Conservation (phyloP, 1,139 yeast species). For the Debaryomyces robertsiae region DNA sequence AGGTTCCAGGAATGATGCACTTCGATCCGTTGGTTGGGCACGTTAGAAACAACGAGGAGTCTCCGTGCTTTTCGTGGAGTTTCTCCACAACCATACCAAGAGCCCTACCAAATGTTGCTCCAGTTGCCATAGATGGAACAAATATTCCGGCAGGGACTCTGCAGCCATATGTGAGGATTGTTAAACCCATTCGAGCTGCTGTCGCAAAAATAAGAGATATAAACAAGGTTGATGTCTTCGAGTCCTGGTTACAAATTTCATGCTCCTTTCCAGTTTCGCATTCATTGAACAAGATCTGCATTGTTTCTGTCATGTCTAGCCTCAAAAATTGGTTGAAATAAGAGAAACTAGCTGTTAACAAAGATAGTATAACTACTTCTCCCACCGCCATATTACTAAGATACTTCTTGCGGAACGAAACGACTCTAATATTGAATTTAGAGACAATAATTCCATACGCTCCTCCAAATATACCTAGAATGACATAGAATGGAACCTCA, state of each 20-base stretch:
- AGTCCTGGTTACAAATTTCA: slow-evolving; percentile 52
- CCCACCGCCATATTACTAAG: slow-evolving; percentile 59
- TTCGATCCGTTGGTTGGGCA: slow-evolving; percentile 41
- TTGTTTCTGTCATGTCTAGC: slow-evolving; percentile 92
- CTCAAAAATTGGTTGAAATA: slow-evolving; percentile 81
- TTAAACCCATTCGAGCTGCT: slow-evolving; percentile 64
- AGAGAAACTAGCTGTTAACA: slow-evolving; percentile 73
- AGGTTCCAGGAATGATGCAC: slow-evolving; percentile 89
- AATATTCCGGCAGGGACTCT: slow-evolving; percentile 95
- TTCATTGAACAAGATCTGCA: slow-evolving; percentile 87
- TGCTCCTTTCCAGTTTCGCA: slow-evolving; percentile 56
- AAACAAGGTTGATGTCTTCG: slow-evolving; percentile 35
- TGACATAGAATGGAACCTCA: slow-evolving; percentile 77
- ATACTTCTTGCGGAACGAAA: slow-evolving; percentile 74
- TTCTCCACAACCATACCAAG: slow-evolving; percentile 70
- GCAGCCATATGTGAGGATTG: slow-evolving; percentile 85
- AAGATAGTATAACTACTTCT: slow-evolving; percentile 71
- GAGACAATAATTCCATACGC: slow-evolving; percentile 83
- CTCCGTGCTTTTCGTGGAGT: slow-evolving; percentile 47
- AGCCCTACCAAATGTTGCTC: slow-evolving; percentile 91
- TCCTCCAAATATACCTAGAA: slow-evolving; percentile 91
- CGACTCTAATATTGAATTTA: slow-evolving; percentile 75
- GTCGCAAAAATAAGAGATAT: slow-evolving; percentile 72
- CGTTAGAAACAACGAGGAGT: slow-evolving; percentile 48
- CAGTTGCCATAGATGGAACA: slow-evolving; percentile 96